These are phyloP conservation scores for Microbotryum lychnidis-dioicae DNA, from an alignment of 1,284 basidiomycete species.

Conservation along the genomic window DNA sequence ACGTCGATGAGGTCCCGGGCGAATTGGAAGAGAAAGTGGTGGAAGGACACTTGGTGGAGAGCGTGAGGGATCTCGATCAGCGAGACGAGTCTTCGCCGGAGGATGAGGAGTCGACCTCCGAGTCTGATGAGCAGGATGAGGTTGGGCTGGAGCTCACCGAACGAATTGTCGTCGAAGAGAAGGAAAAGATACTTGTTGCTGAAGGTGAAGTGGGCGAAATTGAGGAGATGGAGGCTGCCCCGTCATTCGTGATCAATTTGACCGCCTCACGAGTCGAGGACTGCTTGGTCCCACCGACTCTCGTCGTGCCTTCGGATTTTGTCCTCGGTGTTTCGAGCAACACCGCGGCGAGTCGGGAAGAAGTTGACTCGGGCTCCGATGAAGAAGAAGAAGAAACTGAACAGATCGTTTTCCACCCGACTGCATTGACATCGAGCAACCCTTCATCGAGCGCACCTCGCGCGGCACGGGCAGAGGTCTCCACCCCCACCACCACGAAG, in stretches of 20 bases:
- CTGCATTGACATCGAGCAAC: not conserved
- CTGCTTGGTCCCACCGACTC: no score
- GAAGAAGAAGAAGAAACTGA: conserved; percentile 8
- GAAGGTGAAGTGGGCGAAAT: not conserved
- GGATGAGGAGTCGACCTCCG: conserved; percentile 4
- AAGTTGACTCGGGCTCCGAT: no score
- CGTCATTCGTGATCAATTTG: not conserved
- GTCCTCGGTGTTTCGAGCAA: no score
- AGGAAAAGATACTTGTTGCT: not conserved
- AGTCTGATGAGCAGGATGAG: no score
- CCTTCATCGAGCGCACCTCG: not conserved
- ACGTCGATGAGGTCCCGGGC: not conserved
- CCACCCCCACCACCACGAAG: not conserved
- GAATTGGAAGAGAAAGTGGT: not conserved
- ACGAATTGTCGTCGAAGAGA: not conserved
- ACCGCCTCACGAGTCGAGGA: no score
- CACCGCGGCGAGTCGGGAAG: no score
- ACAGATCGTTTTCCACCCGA: conserved; percentile 16
- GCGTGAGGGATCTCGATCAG: not conserved
- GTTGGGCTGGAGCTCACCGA: not conserved
- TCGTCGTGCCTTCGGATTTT: no score
- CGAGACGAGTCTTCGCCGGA: conserved; percentile 4
- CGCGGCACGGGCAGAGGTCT: not conserved
- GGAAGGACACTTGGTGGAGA: not conserved
- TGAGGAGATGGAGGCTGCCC: not conserved